These are phyloP conservation scores for Phytopythium oedochilum DNA, from an alignment of 352 stramenopile species.

Conservation along the genomic window DNA sequence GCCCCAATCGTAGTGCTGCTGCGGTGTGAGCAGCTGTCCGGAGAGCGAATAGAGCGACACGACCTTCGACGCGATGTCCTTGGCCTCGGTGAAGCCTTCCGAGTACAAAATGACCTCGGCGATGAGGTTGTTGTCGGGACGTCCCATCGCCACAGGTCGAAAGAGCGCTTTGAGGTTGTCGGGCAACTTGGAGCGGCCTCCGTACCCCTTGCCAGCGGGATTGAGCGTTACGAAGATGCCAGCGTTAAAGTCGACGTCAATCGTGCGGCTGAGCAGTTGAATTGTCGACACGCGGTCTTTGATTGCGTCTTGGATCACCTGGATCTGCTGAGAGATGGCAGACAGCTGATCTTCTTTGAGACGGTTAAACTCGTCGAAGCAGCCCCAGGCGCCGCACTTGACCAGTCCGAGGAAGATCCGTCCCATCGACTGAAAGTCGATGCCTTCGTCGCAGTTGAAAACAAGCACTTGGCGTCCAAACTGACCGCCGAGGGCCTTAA, in stretches of 20 bases:
- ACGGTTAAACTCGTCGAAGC: slow-evolving; percentile 96
- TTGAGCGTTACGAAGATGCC: slow-evolving; percentile 97
- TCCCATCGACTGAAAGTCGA: slow-evolving; percentile 94
- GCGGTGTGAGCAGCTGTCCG: slow-evolving; percentile 76
- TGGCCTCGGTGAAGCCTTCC: slow-evolving; percentile 89
- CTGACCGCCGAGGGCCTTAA: slow-evolving; percentile 90
- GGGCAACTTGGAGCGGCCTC: slow-evolving; percentile 88
- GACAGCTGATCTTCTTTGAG: slow-evolving; percentile 94
- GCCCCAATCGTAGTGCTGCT: slow-evolving; percentile 95
- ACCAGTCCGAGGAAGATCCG: slow-evolving; percentile 95
- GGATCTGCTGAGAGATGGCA: slow-evolving; percentile 93
- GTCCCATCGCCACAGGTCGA: slow-evolving; percentile 90
- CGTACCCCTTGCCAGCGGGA: slow-evolving; percentile 92
- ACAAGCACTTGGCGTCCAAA: slow-evolving; percentile 92
- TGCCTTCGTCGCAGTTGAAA: slow-evolving; percentile 94
- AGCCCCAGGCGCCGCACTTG: slow-evolving; percentile 95
- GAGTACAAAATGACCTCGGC: slow-evolving; percentile 91
- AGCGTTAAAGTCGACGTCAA: slow-evolving; percentile 92
- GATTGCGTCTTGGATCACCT: slow-evolving; percentile 93
- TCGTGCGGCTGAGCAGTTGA: slow-evolving; percentile 71
- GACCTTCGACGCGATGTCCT: slow-evolving; percentile 89
- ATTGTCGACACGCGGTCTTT: slow-evolving; percentile 76
- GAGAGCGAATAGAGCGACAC: slow-evolving; percentile 90
- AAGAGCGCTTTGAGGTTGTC: slow-evolving; percentile 96
- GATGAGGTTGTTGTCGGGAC: slow-evolving; percentile 93